Evolutionary conservation across 495 filamentous ascomycete species (phyloP), one percentile per base, ranked within the genome.

Genomic region (Lentithecium fluviatile): DNA sequence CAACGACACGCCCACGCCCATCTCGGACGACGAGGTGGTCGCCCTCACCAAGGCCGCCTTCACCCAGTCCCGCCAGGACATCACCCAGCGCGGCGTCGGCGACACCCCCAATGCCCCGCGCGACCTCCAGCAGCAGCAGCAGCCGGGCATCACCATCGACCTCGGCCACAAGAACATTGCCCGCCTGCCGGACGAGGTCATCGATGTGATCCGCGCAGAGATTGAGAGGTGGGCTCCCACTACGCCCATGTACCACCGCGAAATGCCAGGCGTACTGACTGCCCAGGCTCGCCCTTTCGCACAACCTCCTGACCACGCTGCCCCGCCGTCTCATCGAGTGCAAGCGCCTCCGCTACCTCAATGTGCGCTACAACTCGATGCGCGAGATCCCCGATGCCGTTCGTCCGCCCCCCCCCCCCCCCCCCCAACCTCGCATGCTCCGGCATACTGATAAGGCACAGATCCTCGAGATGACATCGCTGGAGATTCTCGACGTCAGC

Each of bases 401-500:
- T 80, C 74, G 87, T 79, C 55, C 48, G 57, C 32, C 59, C 50
- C 21, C 24, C 56, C 59, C 52, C 55, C 48, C 52, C 32, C 59
- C 50, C 21, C 24, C 56, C 59, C 52, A 55, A 21, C n/a, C 37
- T 29, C 21, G 10, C 40, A 20, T 21, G 17, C 15, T 26, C 12
- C 24, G 34, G 17, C 8, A 23, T 45, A 45, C 47, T 63, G 34
- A 51, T 48, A 43, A 11, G 6, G 23, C 42, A 1, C 63, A 87
- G 84, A 80, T 96, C 37, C 89, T 92, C 68, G 84, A 90, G 68
- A 78, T 97, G 54, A 85, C 86, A 17, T 85, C 90, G 15, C 84
- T 97, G 29, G 91, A 97, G 71, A 95, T 97, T 53, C 80, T 97
- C 45, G 93, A 97, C 76, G 77, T 97, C 15, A 91, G 92, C 68